Evolutionary conservation across 2,329 filamentous ascomycete genomes (phyloP).

Genomic region (Pseudogymnoascus sp.): DNA sequence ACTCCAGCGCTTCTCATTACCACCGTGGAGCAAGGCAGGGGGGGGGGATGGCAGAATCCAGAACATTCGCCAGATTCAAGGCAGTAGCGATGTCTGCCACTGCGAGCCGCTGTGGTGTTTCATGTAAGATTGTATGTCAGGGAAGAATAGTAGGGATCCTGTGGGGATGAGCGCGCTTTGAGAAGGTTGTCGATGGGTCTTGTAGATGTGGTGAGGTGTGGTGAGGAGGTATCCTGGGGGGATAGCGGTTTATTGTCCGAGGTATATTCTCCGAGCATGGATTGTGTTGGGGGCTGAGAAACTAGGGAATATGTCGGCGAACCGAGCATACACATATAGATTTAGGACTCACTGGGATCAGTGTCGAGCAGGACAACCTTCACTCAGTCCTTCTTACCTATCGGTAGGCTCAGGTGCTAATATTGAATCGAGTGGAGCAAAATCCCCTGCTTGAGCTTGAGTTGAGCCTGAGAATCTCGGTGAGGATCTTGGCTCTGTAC

Average conservation of each 20-base stretch:
- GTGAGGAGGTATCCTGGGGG: background rate
- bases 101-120: background rate
- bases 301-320: background rate
- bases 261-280: background rate
- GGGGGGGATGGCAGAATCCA: background rate
- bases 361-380: background rate
- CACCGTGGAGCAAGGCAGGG: background rate
- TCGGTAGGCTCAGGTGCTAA: background rate
- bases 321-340: background rate
- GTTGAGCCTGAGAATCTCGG: background rate
- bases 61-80: background rate
- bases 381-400: background rate
- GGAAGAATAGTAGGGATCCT: background rate
- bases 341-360: background rate
- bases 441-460: background rate
- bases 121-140: background rate
- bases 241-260: background rate
- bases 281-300: background rate
- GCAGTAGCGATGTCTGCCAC: background rate
- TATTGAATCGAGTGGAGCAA: background rate
- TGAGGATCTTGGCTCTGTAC: background rate
- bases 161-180: background rate
- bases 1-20: background rate
- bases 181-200: background rate
- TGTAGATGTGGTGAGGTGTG: background rate